Evolutionary conservation across 2,329 filamentous ascomycete genomes (phyloP), one percentile per base, ranked within the genome.

Genomic region (Fusarium sp.): DNA sequence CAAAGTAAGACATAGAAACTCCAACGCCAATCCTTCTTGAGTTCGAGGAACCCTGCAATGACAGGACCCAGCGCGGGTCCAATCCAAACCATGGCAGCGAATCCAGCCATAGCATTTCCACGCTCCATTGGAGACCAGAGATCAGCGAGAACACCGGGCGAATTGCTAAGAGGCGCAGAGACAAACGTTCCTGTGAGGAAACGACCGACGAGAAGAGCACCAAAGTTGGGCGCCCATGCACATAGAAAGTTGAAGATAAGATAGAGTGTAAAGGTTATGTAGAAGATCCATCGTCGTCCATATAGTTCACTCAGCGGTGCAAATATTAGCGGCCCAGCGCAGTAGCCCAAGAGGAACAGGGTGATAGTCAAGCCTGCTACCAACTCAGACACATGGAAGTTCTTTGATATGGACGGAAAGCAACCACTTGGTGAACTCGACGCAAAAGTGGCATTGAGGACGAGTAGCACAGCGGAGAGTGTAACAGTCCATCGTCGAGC

Each of bases 21-120:
- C 62, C 62, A 65, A 69, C 91, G 82, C 92, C 92, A 94, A 20
- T 90, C 90, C 0, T 82, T 80, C 2, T 85, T 86, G 72, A 93
- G 89, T 15, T 85, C 84, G 2, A 94, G 81, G 74, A 89, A 96
- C 11, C 92, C 93, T 67, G 93, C 93, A 11, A 90, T 86, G 12
- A 72, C 63, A 16, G 69, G 69, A 10, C 64, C 64, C 28, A 72
- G 44, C 2, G 96, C 84, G 9, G 91, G 91, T 53, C 90, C 91
- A 66, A 92, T 75, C 79, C 94, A 94, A 0, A 92, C 92, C 3
- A 92, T 92, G 2, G 92, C 91, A 20, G 86, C 89, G 78, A 94
- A 95, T 12, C 91, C 90, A 6, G 92, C 92, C 91, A 95, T 94
- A 8, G 92, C 91, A 3, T 94, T 89, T 69, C 92, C 93, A 41